Base-by-base conservation (phyloP, 495 filamentous ascomycete genomes). In the Durotheca rogersii region DNA sequence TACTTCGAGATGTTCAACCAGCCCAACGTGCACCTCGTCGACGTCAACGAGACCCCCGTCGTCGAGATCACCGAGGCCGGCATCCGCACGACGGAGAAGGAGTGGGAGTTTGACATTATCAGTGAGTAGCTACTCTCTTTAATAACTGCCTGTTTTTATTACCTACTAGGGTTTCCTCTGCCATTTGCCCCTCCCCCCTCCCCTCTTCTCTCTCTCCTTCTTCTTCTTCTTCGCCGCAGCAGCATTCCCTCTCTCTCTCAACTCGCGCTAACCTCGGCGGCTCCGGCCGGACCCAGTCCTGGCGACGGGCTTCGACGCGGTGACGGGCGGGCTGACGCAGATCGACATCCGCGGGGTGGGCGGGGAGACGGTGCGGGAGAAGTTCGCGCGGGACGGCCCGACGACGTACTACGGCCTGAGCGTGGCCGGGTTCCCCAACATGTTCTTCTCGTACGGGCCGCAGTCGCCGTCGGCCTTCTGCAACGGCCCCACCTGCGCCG, bases 1-100 rank as follows among this genome's bases (percentile, higher is more conserved):
- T 85, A 78, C 62, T 84, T 76, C 48, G 81, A 84, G 51, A 69
- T 74, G 27, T 79, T 84, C 64, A 79, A 84, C 48, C 60, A 66
- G 12, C 65, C 70, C 0, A 77, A 76, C 47, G 79, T 84, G 12
- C 64, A 81, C 19, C 34, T 85, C 7, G 67, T 85, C 20, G 66
- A 80, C 56, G 72, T 77, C 45, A 69, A 72, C 1, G 30, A 58
- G 0, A 79, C 78, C 47, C 69, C 74, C 0, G 78, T 86, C 29
- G 62, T 56, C 0, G 69, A 69, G 11, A 67, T 85, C 18, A 70
- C 65, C 7, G 55, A 67, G 20, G 69, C 33, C 0, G 79, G 79
- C 0, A 73, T 82, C 37, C 50, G 58, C 2, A 69, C 39, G 58
- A 73, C 40, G 61, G 69, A 14, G 41, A 62, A 41, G 7, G 51